phyloP scores from a whole-genome alignment of 306 rosid genomes.

The Potentilla sterilis region DNA sequence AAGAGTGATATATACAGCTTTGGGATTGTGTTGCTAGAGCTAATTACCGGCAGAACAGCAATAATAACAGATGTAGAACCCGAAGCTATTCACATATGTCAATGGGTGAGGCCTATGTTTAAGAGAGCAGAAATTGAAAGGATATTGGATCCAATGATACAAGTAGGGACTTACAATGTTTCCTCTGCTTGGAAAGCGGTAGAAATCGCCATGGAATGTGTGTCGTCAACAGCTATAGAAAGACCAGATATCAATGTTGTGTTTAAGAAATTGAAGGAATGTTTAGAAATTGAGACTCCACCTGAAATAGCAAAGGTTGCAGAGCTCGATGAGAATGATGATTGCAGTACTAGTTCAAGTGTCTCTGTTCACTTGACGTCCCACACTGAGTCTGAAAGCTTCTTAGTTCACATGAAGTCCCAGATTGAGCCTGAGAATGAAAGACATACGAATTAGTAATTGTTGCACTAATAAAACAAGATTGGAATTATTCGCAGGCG shows the following conservation, averaged over 20 bases:
- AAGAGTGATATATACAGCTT: not conserved
- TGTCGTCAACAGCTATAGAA: not conserved
- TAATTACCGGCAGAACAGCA: not conserved
- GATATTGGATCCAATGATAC: conserved; percentile 31
- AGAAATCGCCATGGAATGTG: conserved; percentile 27
- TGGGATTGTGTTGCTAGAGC: not conserved
- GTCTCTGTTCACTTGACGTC: not conserved
- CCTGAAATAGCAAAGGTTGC: not conserved
- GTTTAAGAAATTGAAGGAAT: conserved; percentile 17
- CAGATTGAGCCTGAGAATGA: not conserved
- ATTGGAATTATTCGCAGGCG: not conserved
- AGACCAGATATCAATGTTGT: conserved; percentile 27
- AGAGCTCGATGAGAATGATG: not conserved
- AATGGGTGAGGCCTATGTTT: conserved; percentile 23
- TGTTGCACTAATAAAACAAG: not conserved
- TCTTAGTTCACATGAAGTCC: not conserved
- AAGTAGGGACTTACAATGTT: not conserved
- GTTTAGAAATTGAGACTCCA: conserved; percentile 21
- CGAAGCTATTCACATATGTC: conserved; percentile 13
- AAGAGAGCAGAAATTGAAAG: conserved; percentile 15
- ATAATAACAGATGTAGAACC: not conserved
- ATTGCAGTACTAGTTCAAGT: not conserved
- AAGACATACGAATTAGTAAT: not conserved
- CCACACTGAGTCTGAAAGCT: not conserved
- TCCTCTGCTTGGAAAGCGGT: conserved; percentile 19